Percentiles rank a stretch among this genome's conserved stretches.
phyloP scores from a whole-genome alignment of 164 flowering plant species.

The Vitis riparia region DNA sequence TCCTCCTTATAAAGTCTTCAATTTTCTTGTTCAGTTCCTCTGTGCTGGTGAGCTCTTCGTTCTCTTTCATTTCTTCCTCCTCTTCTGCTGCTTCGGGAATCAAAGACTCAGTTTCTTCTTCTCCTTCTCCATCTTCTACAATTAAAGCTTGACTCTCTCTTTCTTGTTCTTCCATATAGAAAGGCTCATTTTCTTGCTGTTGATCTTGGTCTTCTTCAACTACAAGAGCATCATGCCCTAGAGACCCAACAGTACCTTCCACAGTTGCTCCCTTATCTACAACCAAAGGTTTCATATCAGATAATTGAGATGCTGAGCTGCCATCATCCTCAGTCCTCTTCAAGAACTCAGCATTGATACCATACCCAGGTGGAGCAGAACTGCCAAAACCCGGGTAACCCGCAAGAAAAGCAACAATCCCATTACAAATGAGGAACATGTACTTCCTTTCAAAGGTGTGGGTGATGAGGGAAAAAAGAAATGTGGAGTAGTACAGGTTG shows the following conservation, averaged over 20 bases:
- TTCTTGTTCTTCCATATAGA: not conserved
- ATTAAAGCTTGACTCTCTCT: not conserved
- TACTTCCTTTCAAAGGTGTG: slow-evolving; percentile 45
- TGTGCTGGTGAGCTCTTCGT: slow-evolving; percentile 14
- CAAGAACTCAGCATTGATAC: not conserved
- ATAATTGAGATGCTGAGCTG: not conserved
- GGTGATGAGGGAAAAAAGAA: slow-evolving; percentile 25
- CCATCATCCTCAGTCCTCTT: not conserved
- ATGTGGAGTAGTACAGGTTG: slow-evolving; percentile 18
- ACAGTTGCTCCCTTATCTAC: not conserved
- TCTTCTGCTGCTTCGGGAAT: not conserved
- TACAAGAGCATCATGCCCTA: not conserved
- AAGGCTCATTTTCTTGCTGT: not conserved
- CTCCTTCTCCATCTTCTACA: slow-evolving; percentile 12
- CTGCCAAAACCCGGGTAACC: slow-evolving; percentile 20
- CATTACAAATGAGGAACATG: slow-evolving; percentile 59
- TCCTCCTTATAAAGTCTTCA: slow-evolving; percentile 60
- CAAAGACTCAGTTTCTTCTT: not conserved
- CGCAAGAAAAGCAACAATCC: slow-evolving; percentile 49
- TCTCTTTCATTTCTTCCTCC: slow-evolving; percentile 5
- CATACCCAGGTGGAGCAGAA: slow-evolving; percentile 3
- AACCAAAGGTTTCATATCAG: slow-evolving; percentile 5
- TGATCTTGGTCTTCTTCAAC: not conserved
- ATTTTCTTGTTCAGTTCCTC: slow-evolving; percentile 53
- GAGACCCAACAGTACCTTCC: not conserved